Conservation (phyloP, 192 early-diverging fungal genomes). For the Coemansia sp. region DNA sequence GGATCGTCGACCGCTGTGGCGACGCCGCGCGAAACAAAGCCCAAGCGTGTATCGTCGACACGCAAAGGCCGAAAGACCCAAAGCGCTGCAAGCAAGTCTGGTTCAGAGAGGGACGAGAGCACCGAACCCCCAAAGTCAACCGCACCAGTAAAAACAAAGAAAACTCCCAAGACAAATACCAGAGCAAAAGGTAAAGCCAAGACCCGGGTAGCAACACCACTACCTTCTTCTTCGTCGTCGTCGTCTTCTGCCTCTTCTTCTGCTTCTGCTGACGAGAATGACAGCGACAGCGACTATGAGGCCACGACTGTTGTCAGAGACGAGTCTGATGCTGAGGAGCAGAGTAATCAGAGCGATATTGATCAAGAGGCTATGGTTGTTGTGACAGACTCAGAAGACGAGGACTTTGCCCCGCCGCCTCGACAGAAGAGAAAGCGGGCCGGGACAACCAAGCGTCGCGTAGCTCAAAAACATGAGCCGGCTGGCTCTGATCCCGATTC, state of each 20-base stretch:
- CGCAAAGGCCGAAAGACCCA: not conserved
- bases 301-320: not conserved
- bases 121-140: not conserved
- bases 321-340: not conserved
- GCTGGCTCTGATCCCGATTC: not conserved
- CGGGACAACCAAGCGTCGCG: not conserved
- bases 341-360: not conserved
- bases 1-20: conserved; percentile 16
- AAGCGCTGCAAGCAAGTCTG: not conserved
- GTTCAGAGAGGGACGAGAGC: not conserved
- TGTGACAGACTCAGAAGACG: conserved; percentile 11
- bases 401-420: not conserved
- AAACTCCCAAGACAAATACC: not conserved
- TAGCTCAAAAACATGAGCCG: not conserved
- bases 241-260: not conserved
- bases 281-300: not conserved
- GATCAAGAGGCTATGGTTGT: not conserved
- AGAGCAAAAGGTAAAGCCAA: not conserved
- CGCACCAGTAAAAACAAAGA: not conserved
- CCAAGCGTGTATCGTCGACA: not conserved
- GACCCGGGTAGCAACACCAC: not conserved
- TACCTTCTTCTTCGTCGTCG: not conserved
- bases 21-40: not conserved
- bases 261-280: conserved; percentile 1
- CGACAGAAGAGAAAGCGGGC: not conserved